phyloP scores from a whole-genome alignment of 371 early-diverging fungal genomes.

The Entomophthora muscae region DNA sequence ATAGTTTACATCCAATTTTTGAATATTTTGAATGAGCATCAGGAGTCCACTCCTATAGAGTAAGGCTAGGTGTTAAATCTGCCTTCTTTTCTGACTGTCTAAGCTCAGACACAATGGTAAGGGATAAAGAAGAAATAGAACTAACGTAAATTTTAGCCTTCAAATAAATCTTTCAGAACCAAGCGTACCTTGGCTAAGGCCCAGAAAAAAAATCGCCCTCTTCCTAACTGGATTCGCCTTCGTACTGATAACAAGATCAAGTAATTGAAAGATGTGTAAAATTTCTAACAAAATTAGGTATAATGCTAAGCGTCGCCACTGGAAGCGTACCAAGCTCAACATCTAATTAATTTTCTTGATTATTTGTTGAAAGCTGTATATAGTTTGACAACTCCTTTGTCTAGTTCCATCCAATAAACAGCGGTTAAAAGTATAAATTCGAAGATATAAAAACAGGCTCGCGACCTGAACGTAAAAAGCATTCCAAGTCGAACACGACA shows the following conservation, averaged over 20 bases:
- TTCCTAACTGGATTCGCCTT: slow-evolving; percentile 95
- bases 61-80: not conserved
- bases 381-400: not conserved
- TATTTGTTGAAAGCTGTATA: not conserved
- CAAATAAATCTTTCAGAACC: slow-evolving; percentile 87
- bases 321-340: slow-evolving; percentile 96
- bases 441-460: no score
- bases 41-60: no score
- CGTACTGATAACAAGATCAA: slow-evolving; percentile 88
- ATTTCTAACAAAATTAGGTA: slow-evolving; percentile 23
- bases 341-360: slow-evolving; percentile 33
- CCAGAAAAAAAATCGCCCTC: slow-evolving; percentile 94
- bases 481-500: no score
- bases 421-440: no score
- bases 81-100: not conserved
- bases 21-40: no score
- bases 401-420: not conserved
- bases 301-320: slow-evolving; percentile 98
- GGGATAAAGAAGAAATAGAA: not conserved
- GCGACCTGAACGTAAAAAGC: no score
- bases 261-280: slow-evolving; percentile 16
- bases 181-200: slow-evolving; percentile 97
- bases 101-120: not conserved
- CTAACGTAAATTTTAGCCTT: slow-evolving; percentile 35
- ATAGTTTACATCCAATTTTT: no score